These are phyloP conservation scores for Magnolia changhungtana DNA, from an alignment of 164 flowering plant species.

Conservation along the genomic window DNA sequence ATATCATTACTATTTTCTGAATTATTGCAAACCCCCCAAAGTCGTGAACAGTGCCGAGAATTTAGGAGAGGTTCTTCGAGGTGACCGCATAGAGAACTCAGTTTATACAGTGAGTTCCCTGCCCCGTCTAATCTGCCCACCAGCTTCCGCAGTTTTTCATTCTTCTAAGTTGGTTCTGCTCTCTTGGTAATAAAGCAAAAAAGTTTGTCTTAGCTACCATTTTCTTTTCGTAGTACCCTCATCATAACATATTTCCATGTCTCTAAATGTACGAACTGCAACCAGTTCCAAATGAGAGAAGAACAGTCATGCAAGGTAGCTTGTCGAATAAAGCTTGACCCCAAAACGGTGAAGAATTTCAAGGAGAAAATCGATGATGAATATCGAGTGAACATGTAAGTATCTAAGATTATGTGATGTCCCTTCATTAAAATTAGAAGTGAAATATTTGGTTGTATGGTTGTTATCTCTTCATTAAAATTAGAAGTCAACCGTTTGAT, in stretches of 20 bases:
- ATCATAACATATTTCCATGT: background rate
- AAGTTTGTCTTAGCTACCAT: background rate
- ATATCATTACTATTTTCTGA: conserved; percentile 54
- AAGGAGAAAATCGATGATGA: conserved; percentile 63
- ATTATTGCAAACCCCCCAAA: conserved; percentile 43
- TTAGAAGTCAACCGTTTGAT: background rate
- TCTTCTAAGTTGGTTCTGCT: background rate
- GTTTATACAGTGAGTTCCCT: conserved; percentile 38
- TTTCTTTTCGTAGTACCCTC: background rate
- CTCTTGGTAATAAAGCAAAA: background rate
- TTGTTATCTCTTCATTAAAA: too few relatives aligned
- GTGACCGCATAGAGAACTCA: conserved; percentile 69
- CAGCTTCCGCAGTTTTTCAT: background rate
- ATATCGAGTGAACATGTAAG: too few relatives aligned
- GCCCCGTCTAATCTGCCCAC: background rate
- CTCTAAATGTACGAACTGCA: background rate
- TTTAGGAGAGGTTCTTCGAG: conserved; percentile 67
- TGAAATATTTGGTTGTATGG: too few relatives aligned
- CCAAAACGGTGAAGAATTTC: conserved; percentile 49
- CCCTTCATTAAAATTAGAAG: too few relatives aligned
- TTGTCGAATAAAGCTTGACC: conserved; percentile 41
- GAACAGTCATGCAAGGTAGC: conserved; percentile 49
- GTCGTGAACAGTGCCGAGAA: conserved; percentile 55
- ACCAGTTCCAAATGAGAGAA: conserved; percentile 54
- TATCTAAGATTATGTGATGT: too few relatives aligned